Evolutionary conservation across 1,284 basidiomycete species (phyloP), one percentile per base, ranked within the genome.

Genomic region (Wallemia mellicola): DNA sequence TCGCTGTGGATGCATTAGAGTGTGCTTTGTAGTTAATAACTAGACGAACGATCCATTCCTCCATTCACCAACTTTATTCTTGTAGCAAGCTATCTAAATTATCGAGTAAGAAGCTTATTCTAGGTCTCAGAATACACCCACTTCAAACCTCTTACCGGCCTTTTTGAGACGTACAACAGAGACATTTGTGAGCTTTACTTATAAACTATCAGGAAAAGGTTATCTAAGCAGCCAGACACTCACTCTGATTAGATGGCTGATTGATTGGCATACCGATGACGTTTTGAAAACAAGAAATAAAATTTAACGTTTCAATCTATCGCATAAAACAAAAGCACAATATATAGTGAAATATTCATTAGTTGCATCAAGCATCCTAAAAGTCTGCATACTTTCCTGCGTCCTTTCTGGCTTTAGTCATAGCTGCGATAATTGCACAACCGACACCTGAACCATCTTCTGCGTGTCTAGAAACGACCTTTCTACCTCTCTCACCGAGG

Each of bases 61-160:
- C 80, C 84, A 98, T 71, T 95, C 91, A 64, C 89, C 84, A 24
- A 96, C 92, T 73, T 96, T 96, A 73, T 99, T 99, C 76, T 96
- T 95, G 74, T 96, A 96, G 71, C 91, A 96, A 57, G 92, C 92
- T 65, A 98, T 85, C 86, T 89, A 62, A 25, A 25, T 15, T 1
- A 1, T 33, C 24, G 25, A 15, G 26, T 48, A 22, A 59, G 27
- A 11, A 14, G 22, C 27, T 48, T 7, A 11, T 11, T 48, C 38
- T n/a, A 48, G n/a, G n/a, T n/a, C n/a, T n/a, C n/a, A n/a, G n/a
- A n/a, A n/a, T n/a, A n/a, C 3, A 65, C 72, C 59, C 63, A 86
- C 86, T 77, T 99, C 94, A 70, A 95, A 99, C 59, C 94, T 80
- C 72, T 96, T 96, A 27, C 94, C 94, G 56, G 83, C 87, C 70